These are phyloP conservation scores for Pholiota molesta DNA, from an alignment of 768 basidiomycete genomes.

Conservation along the genomic window DNA sequence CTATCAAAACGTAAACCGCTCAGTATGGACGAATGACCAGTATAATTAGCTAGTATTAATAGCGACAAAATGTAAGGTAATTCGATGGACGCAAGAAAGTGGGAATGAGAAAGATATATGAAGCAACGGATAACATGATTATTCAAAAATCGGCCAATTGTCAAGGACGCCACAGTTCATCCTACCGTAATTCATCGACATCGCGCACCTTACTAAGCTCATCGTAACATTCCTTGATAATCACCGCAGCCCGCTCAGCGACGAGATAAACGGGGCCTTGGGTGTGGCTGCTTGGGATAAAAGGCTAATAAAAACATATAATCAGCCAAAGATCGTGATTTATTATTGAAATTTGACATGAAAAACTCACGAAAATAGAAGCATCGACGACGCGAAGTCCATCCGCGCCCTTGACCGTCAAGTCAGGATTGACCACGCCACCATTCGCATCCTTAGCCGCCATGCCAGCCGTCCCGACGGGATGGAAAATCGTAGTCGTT, in stretches of 20 bases:
- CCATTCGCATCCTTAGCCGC: slow-evolving; percentile 15
- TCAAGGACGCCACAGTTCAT: too few relatives aligned
- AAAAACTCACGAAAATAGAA: slow-evolving; percentile 2
- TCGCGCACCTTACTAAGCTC: not conserved
- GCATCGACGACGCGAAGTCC: slow-evolving; percentile 2
- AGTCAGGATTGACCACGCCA: slow-evolving; percentile 33
- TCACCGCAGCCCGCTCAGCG: not conserved
- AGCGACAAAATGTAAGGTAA: too few relatives aligned
- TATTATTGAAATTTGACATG: too few relatives aligned
- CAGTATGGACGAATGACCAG: too few relatives aligned
- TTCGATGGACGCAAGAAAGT: too few relatives aligned
- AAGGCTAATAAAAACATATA: not conserved
- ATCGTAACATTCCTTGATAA: not conserved
- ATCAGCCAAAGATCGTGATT: not conserved
- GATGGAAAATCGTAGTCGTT: slow-evolving; percentile 27
- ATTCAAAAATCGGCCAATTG: too few relatives aligned
- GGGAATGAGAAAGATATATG: too few relatives aligned
- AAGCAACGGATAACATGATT: too few relatives aligned
- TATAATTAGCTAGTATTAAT: too few relatives aligned
- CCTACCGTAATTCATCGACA: too few relatives aligned
- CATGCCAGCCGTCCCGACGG: slow-evolving; percentile 31
- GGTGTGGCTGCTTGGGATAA: not conserved
- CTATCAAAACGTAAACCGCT: too few relatives aligned
- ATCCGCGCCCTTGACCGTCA: slow-evolving; percentile 5
- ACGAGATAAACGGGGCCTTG: not conserved